Evolutionary conservation across 2,329 filamentous ascomycete genomes (phyloP).

Genomic region (Fulvia fulva): DNA sequence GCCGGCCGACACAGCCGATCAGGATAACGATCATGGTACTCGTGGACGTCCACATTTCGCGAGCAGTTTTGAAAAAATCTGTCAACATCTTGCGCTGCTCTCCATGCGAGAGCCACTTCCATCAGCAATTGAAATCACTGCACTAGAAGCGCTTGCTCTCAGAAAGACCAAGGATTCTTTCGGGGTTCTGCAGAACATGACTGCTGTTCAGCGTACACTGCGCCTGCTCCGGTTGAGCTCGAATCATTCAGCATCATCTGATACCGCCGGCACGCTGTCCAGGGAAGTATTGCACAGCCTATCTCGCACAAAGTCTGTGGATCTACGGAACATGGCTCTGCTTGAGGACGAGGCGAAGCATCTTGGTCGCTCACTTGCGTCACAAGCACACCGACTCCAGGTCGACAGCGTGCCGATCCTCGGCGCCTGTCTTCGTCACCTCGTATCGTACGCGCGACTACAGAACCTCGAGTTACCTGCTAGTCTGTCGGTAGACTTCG

Average conservation of each 20-base stretch:
- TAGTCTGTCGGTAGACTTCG: not conserved
- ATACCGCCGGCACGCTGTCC: not conserved
- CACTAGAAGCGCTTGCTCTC: slow-evolving; percentile 17
- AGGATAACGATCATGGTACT: slow-evolving; percentile 2
- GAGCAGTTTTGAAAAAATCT: slow-evolving; percentile 45
- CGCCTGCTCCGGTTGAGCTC: not conserved
- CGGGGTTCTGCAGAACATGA: not conserved
- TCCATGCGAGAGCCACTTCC: slow-evolving; percentile 1
- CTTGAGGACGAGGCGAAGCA: slow-evolving; percentile 40
- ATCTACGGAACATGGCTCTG: slow-evolving; percentile 38
- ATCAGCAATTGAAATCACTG: slow-evolving; percentile 2
- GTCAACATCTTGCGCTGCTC: slow-evolving; percentile 32
- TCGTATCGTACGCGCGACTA: slow-evolving; percentile 2
- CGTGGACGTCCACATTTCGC: slow-evolving; percentile 41
- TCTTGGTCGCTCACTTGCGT: slow-evolving; percentile 35
- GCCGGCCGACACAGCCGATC: slow-evolving; percentile 5
- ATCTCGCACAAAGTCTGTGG: slow-evolving; percentile 28
- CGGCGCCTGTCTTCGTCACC: slow-evolving; percentile 25
- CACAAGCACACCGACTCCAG: slow-evolving; percentile 34
- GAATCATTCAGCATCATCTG: not conserved
- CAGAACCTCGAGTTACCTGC: not conserved
- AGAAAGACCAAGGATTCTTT: slow-evolving; percentile 5
- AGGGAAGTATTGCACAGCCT: slow-evolving; percentile 5
- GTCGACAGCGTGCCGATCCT: slow-evolving; percentile 31
- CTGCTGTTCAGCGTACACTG: not conserved